Conservation (phyloP, 768 basidiomycete species). For the Tylopilus intermedius region DNA sequence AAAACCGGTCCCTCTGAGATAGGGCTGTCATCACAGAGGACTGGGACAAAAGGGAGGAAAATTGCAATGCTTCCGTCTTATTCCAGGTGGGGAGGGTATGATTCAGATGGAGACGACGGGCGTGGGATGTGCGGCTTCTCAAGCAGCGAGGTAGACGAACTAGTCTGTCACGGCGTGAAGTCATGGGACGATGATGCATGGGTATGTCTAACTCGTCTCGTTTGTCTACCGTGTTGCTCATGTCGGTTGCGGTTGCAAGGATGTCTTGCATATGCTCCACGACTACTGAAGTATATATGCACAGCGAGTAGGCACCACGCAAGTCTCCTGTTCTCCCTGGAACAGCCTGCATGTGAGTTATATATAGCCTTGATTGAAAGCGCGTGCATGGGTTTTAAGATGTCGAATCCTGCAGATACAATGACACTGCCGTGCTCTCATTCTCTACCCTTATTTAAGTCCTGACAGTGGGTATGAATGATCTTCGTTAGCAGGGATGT, state of each 20-base stretch:
- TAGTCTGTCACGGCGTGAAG: conserved; percentile 37
- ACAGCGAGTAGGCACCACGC: too few species aligned
- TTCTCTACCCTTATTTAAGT: too few species aligned
- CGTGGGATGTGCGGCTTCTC: conserved; percentile 27
- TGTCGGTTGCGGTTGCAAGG: conserved; percentile 5
- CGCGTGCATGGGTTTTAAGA: too few species aligned
- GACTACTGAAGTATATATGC: background rate
- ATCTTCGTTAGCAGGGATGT: too few species aligned
- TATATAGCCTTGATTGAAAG: too few species aligned
- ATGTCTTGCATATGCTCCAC: conserved; percentile 13
- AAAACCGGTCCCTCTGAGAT: too few species aligned
- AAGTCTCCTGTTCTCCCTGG: too few species aligned
- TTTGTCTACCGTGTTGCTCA: background rate
- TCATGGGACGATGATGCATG: conserved; percentile 44
- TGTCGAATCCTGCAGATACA: too few species aligned
- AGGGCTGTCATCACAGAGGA: too few species aligned
- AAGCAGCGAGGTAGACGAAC: conserved; percentile 31
- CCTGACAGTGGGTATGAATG: too few species aligned
- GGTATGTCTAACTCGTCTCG: conserved; percentile 22
- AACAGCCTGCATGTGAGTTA: too few species aligned
- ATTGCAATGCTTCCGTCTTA: background rate
- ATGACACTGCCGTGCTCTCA: too few species aligned
- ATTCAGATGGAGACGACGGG: background rate
- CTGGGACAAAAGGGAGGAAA: background rate
- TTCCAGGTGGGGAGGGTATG: background rate